Evolutionary conservation across 805 yeast species (phyloP).

Genomic region (Kregervanrija fluxuum): DNA sequence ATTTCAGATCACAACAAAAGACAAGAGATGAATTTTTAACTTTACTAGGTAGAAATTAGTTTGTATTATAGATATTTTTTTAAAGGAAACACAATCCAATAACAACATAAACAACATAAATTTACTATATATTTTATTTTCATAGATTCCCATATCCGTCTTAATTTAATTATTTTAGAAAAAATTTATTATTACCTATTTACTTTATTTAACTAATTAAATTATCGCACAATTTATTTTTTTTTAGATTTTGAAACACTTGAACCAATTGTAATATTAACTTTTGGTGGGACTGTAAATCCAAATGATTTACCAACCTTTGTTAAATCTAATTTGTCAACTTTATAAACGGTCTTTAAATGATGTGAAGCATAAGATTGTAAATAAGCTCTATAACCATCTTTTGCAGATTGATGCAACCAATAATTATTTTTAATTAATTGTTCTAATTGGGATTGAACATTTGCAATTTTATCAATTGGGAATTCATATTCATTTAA

Average conservation of each 20-base stretch:
- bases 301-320: slow-evolving; percentile 97
- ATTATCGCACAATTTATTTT: background rate
- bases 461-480: slow-evolving; percentile 86
- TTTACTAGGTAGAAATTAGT: slow-evolving; percentile 54
- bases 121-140: no score
- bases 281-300: slow-evolving; percentile 92
- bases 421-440: slow-evolving; percentile 87
- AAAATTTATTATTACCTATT: background rate
- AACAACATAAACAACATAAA: background rate
- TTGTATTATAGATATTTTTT: background rate
- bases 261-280: slow-evolving; percentile 91
- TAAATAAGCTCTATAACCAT: slow-evolving; percentile 92
- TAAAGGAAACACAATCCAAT: background rate
- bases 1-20: slow-evolving; percentile 87
- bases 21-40: slow-evolving; percentile 95
- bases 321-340: slow-evolving; percentile 87
- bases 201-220: background rate
- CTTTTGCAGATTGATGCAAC: slow-evolving; percentile 93
- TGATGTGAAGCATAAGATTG: slow-evolving; percentile 98
- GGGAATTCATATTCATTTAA: slow-evolving; percentile 97
- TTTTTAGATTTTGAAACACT: slow-evolving; percentile 34
- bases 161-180: no score
- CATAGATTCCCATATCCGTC: no score
- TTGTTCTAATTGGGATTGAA: slow-evolving; percentile 88
- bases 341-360: slow-evolving; percentile 91